A percentile compares a stretch with the other conserved stretches of the same genome.
Conservation (phyloP, 306 rosid species). For the Rubus idaeus region DNA sequence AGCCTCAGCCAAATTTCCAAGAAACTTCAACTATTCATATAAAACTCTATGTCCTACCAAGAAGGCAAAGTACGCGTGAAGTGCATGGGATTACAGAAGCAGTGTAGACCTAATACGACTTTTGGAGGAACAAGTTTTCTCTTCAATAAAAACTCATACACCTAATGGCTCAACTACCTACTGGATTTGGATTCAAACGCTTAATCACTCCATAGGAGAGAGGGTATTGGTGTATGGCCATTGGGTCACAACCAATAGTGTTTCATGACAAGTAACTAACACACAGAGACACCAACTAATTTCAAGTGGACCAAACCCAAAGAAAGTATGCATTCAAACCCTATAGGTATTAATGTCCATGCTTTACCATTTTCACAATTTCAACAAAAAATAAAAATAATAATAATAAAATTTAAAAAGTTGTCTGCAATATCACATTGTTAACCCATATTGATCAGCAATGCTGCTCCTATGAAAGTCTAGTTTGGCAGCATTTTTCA, state of each 20-base stretch:
- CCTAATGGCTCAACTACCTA: not conserved
- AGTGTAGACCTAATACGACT: not conserved
- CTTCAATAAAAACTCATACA: not conserved
- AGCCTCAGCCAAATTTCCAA: not conserved
- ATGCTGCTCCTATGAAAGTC: not conserved
- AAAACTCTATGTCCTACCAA: not conserved
- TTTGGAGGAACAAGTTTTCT: not conserved
- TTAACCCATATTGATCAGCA: not conserved
- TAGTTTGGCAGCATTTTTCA: not conserved
- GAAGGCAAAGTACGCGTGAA: not conserved
- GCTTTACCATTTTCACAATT: no score
- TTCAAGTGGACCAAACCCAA: not conserved
- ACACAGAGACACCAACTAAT: not conserved
- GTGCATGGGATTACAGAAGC: not conserved
- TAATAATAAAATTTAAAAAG: not conserved
- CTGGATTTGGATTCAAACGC: not conserved
- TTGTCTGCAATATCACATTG: not conserved
- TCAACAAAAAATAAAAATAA: no score
- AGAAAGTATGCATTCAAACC: not conserved
- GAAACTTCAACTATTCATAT: not conserved
- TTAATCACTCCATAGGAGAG: not conserved
- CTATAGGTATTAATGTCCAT: no score
- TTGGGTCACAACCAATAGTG: not conserved
- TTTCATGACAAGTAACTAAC: not conserved
- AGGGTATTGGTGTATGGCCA: not conserved